These are phyloP conservation scores for Venturia pyrina DNA, from an alignment of 2,329 filamentous ascomycete species.

Conservation along the genomic window DNA sequence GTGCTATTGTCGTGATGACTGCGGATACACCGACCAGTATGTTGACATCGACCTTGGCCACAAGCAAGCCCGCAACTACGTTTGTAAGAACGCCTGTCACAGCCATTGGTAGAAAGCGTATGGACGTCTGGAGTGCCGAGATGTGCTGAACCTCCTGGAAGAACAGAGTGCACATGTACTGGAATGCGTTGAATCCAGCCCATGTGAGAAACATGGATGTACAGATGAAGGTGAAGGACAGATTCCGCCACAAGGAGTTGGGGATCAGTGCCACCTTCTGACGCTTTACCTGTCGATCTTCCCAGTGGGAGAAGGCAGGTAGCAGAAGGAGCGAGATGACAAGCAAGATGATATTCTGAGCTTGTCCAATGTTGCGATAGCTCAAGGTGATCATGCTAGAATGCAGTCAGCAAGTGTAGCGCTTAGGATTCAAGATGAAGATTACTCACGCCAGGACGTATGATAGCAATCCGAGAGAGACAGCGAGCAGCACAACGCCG, in stretches of 20 bases:
- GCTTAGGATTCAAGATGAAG: not conserved
- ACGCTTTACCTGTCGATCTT: slow-evolving; percentile 36
- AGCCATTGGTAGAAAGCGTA: slow-evolving; percentile 34
- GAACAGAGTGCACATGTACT: slow-evolving; percentile 29
- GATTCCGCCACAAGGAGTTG: slow-evolving; percentile 50
- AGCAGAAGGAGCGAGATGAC: slow-evolving; percentile 33
- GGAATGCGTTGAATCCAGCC: slow-evolving; percentile 28
- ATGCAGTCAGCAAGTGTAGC: not conserved
- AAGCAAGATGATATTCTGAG: slow-evolving; percentile 38
- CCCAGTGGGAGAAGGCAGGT: slow-evolving; percentile 45
- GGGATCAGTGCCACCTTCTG: slow-evolving; percentile 48
- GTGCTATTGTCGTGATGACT: slow-evolving; percentile 26
- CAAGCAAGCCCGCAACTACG: slow-evolving; percentile 36
- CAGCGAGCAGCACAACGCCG: slow-evolving; percentile 37
- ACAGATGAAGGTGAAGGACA: slow-evolving; percentile 46
- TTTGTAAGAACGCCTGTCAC: slow-evolving; percentile 32
- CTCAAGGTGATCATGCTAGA: slow-evolving; percentile 26
- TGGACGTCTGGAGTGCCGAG: slow-evolving; percentile 24
- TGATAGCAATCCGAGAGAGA: slow-evolving; percentile 39
- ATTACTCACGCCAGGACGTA: slow-evolving; percentile 37
- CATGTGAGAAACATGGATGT: slow-evolving; percentile 31
- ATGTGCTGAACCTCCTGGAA: slow-evolving; percentile 33
- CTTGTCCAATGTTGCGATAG: slow-evolving; percentile 32
- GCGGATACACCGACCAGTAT: slow-evolving; percentile 30
- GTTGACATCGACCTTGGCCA: slow-evolving; percentile 35